These are phyloP conservation scores for Barnettozyma sp. DNA, from an alignment of 805 yeast genomes.

Conservation along the genomic window DNA sequence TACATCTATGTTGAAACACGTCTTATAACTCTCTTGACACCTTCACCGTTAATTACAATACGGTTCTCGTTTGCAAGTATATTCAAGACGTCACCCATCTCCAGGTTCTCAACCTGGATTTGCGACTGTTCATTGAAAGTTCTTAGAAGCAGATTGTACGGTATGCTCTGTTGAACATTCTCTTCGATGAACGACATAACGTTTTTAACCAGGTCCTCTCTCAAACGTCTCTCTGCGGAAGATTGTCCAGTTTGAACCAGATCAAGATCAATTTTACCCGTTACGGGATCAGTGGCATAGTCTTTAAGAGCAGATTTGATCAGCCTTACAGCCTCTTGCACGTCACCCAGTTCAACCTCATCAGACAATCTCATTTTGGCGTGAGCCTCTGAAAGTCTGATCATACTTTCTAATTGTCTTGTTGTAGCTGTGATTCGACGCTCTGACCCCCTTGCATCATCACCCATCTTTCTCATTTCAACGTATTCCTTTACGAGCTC, in stretches of 20 bases:
- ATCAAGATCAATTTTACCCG: constrained; percentile 97
- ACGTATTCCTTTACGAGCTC: constrained; percentile 86
- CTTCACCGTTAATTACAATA: constrained; percentile 63
- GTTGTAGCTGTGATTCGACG: constrained; percentile 96
- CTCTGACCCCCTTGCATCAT: constrained; percentile 78
- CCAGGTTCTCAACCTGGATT: constrained; percentile 60
- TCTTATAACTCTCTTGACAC: constrained; percentile 53
- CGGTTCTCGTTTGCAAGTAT: constrained; percentile 67
- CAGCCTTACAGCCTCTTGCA: constrained; percentile 86
- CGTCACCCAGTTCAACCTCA: constrained; percentile 72
- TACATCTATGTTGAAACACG: constrained; percentile 4
- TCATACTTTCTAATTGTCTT: constrained; percentile 93
- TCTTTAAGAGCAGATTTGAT: constrained; percentile 93
- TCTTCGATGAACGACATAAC: constrained; percentile 49
- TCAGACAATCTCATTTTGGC: constrained; percentile 87
- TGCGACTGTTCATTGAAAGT: constrained; percentile 61
- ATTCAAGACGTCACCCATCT: constrained; percentile 59
- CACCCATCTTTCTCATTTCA: constrained; percentile 90
- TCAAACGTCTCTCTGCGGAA: constrained; percentile 70
- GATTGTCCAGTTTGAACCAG: constrained; percentile 95
- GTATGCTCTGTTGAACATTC: constrained; percentile 37
- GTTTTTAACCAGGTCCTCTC: constrained; percentile 64
- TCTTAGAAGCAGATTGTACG: constrained; percentile 52
- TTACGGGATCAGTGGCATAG: constrained; percentile 95
- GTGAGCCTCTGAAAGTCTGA: constrained; percentile 90